Conservation (phyloP, 805 yeast genomes). For the Candida ipomoeae region DNA sequence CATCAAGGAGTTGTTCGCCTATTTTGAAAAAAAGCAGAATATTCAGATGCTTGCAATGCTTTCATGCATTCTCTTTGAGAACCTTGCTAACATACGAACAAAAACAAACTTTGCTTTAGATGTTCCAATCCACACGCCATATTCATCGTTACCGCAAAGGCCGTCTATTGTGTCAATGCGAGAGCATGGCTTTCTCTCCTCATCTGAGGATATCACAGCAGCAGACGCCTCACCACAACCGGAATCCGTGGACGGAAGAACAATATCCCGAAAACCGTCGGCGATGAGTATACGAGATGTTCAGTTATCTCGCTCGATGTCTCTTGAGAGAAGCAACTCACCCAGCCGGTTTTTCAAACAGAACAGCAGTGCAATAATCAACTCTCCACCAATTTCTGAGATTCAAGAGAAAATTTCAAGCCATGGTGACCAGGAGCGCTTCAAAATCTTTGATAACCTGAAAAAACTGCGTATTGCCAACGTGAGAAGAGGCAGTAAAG, state of each 20-base stretch:
- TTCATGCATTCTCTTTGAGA: conserved; percentile 63
- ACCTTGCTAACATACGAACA: conserved; percentile 14
- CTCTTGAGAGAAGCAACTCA: conserved; percentile 8
- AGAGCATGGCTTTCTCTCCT: conserved; percentile 8
- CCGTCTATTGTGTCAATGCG: conserved; percentile 13
- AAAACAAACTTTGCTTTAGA: conserved; percentile 18
- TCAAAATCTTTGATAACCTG: conserved; percentile 5
- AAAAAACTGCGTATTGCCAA: conserved; percentile 2
- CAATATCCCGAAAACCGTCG: conserved; percentile 11
- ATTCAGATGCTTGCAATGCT: conserved; percentile 90
- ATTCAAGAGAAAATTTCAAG: not conserved
- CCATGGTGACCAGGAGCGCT: conserved; percentile 5
- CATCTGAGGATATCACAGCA: not conserved
- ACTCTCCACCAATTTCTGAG: conserved; percentile 9
- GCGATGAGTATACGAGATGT: conserved; percentile 10
- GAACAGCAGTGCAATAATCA: not conserved
- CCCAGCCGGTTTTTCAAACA: conserved; percentile 4
- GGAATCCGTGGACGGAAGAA: conserved; percentile 5
- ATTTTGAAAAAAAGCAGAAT: conserved; percentile 62
- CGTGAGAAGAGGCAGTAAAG: conserved; percentile 7
- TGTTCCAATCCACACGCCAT: conserved; percentile 48
- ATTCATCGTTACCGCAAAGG: conserved; percentile 31
- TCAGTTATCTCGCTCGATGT: conserved; percentile 11
- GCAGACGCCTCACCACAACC: not conserved
- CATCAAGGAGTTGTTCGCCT: conserved; percentile 53